A percentile compares a stretch with the other conserved stretches of the same genome.
Evolutionary conservation across 768 basidiomycete genomes (phyloP).

Genomic region (Auriculariales sp.): DNA sequence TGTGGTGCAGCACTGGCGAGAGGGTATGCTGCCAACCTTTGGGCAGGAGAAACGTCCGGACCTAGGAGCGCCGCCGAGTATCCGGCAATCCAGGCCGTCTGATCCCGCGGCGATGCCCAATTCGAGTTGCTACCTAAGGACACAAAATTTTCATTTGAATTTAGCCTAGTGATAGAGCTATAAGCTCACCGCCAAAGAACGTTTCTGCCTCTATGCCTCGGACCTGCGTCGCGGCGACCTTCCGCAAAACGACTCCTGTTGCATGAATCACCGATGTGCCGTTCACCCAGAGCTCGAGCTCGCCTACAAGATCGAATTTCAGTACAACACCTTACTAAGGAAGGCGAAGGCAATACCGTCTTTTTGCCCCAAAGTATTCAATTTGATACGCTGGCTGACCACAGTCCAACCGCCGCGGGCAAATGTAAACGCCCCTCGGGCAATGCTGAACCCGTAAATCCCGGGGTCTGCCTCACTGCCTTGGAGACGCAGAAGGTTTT

Average conservation of each 20-base stretch:
- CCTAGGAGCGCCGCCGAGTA: constrained; percentile 46
- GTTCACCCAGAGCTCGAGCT: constrained; percentile 50
- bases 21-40: background rate
- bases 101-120: constrained; percentile 48
- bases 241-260: constrained; percentile 37
- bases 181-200: constrained; percentile 52
- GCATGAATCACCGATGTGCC: constrained; percentile 51
- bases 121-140: constrained; percentile 28
- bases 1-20: background rate
- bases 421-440: constrained; percentile 54
- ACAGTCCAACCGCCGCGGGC: constrained; percentile 49
- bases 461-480: constrained; percentile 38
- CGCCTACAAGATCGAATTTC: constrained; percentile 27
- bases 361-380: constrained; percentile 54
- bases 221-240: constrained; percentile 33
- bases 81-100: constrained; percentile 52
- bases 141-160: constrained; percentile 1
- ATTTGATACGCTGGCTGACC: constrained; percentile 50
- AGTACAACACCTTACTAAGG: background rate
- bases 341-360: constrained; percentile 31
- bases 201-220: constrained; percentile 61
- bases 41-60: background rate
- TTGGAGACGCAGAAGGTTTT: constrained; percentile 29
- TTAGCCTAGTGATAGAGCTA: background rate
- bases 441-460: constrained; percentile 51